Base-by-base conservation (phyloP, 257 asterid genomes). In the Solanum chiquidenum region DNA sequence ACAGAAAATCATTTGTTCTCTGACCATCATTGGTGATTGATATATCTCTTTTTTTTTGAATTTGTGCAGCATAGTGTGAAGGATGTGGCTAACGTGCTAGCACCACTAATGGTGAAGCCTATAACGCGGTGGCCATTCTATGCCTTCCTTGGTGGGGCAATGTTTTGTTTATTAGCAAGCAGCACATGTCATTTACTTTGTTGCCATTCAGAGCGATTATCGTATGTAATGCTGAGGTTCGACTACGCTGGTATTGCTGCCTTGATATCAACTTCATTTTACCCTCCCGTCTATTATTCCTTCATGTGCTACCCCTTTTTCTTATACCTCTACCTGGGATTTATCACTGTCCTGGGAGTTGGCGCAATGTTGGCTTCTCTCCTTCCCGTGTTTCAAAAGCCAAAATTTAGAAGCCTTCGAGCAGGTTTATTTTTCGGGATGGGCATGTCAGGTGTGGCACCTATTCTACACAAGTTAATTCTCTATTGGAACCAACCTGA, bases 91-190 rank as follows among this genome's bases (percentile, higher is more conserved):
- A 95, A 94, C 93, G 84, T 95, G 77, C 90, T 95, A 83, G 98
- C 98, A 23, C 98, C 99, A 33, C 55, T 96, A 49, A 38, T 92
- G 89, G 90, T 93, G 27, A 88, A 91, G 83, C 99, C 98, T 66
- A 93, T 97, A 86, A 96, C 99, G 5, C 95, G 99, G 29, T 97
- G 99, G 99, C 99, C 99, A 3, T 97, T 97, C 93, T 97, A 94
- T 49, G 97, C 93, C 20, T 97, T 96, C 92, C 87, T 97, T 88
- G 93, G 99, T 4, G 98, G 99, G 87, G 99, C 99, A 83, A 96
- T 97, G 99, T 97, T 97, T 83, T 97, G 99, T 95, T 89, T 97
- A 86, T 89, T 95, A 38, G 93, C 99, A 82, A 96, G 99, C 92
- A 96, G 98, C 91, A 89, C 91, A 1, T 97, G 99, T 91, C 99